Base-by-base conservation (phyloP, 495 filamentous ascomycete genomes). In the Pseudoneurospora amorphoporcata region DNA sequence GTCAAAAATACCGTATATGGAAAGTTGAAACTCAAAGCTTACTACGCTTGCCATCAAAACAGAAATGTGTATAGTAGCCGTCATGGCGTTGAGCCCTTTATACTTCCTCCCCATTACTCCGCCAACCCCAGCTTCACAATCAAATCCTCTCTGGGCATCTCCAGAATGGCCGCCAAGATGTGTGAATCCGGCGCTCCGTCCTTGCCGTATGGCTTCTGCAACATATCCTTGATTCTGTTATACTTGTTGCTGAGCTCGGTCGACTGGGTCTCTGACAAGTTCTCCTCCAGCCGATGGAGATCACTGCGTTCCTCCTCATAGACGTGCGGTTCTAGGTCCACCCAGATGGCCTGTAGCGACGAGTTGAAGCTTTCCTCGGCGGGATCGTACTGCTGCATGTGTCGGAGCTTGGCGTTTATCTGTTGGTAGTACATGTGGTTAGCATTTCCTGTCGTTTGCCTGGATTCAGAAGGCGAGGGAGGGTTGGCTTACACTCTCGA, bases 281-380 rank as follows among this genome's bases (percentile, higher is more conserved):
- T 72, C 38, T 75, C 61, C 69, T 80, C 79, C 12, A 80, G 73
- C 37, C 65, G 61, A 29, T 68, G 42, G n/a, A 80, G 76, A 19
- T 79, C 77, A 2, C 69, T 68, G 19, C 19, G 43, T 1, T 70
- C 47, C 73, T 80, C 79, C 45, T 79, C 77, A 17, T 65, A 61
- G 65, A 80, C 73, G 16, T 79, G 79, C 10, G 77, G 79, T 68
- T 80, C 77, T n/a, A 80, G 72, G 45, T 80, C 77, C 61, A 76
- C 68, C 79, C 79, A 80, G 53, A 79, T 77, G 37, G 77, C 76
- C 6, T 53, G 73, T n/a, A 79, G 72, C 0, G 77, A 35, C 6
- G 77, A 65, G 5, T 78, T 71, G 42, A 78, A 79, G 68, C 76
- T 78, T 39, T 71, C 42, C 9, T 76, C 74, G 8, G 73, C 42